Percentiles rank a stretch among this genome's conserved stretches.
These are phyloP conservation scores for Trifolium subterraneum DNA, from an alignment of 306 rosid genomes.

Conservation along the genomic window DNA sequence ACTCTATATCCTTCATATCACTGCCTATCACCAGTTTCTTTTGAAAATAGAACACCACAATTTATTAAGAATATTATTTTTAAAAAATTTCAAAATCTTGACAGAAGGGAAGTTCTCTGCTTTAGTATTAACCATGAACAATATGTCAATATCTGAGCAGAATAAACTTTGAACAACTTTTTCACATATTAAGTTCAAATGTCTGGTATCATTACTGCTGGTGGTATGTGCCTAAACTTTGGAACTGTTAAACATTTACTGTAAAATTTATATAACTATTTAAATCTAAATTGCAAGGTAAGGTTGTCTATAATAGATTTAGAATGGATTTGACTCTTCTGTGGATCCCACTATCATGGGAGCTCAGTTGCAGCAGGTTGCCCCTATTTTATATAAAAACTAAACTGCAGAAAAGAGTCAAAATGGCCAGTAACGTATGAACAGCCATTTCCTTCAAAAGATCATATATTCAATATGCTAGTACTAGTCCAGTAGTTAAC, in stretches of 20 bases:
- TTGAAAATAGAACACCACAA: not conserved
- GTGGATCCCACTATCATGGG: not conserved
- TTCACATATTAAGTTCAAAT: not conserved
- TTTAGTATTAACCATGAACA: constrained; percentile 1
- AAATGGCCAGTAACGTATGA: not conserved
- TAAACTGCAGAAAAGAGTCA: not conserved
- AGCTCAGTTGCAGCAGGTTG: not conserved
- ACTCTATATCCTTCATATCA: constrained; percentile 1
- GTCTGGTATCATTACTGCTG: not conserved
- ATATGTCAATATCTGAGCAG: not conserved
- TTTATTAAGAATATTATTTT: not conserved
- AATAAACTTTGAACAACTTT: constrained; percentile 11
- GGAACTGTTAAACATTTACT: not conserved
- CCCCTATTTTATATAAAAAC: not conserved
- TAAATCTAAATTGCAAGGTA: constrained; percentile 6
- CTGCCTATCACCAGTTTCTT: not conserved
- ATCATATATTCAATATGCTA: constrained; percentile 11
- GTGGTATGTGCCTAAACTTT: constrained; percentile 5
- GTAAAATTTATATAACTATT: not conserved
- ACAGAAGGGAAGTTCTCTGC: not conserved
- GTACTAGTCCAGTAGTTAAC: not conserved
- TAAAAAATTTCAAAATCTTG: not conserved
- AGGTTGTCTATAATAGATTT: not conserved
- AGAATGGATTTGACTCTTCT: not conserved
- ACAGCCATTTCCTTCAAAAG: constrained; percentile 16